Evolutionary conservation across 345 rosid species (phyloP).

Genomic region (Eucalyptus sp.): DNA sequence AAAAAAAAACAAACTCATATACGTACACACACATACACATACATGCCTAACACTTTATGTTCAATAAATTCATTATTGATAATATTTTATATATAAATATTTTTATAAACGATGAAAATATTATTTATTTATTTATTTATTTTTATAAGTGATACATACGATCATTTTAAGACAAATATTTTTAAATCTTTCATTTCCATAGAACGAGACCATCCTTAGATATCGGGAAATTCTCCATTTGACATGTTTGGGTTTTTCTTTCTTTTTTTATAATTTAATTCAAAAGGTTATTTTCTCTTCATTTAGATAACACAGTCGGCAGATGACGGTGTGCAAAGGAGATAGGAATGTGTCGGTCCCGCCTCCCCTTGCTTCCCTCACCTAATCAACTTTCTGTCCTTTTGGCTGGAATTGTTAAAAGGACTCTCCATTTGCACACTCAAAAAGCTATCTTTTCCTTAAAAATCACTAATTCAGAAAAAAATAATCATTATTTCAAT

Average conservation of each 20-base stretch:
- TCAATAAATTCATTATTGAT: background rate
- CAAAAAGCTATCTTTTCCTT: background rate
- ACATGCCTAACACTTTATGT: background rate
- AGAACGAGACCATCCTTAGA: background rate
- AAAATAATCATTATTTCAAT: background rate
- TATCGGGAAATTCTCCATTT: background rate
- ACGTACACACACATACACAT: too few species aligned
- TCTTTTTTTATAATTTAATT: background rate
- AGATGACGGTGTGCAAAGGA: background rate
- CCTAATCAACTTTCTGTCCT: background rate
- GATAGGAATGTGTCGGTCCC: background rate
- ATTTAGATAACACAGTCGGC: background rate
- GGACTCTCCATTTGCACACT: background rate
- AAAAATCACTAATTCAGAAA: background rate
- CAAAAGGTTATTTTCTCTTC: background rate
- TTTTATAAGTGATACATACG: background rate
- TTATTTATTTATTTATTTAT: background rate
- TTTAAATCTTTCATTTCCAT: background rate
- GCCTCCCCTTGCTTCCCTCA: background rate
- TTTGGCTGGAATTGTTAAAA: background rate
- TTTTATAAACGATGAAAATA: accelerated
- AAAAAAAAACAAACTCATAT: background rate
- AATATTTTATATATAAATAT: background rate
- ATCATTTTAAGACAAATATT: background rate
- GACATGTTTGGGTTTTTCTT: background rate